Evolutionary conservation across 2,329 filamentous ascomycete genomes (phyloP).

Genomic region (Colletotrichum horii): DNA sequence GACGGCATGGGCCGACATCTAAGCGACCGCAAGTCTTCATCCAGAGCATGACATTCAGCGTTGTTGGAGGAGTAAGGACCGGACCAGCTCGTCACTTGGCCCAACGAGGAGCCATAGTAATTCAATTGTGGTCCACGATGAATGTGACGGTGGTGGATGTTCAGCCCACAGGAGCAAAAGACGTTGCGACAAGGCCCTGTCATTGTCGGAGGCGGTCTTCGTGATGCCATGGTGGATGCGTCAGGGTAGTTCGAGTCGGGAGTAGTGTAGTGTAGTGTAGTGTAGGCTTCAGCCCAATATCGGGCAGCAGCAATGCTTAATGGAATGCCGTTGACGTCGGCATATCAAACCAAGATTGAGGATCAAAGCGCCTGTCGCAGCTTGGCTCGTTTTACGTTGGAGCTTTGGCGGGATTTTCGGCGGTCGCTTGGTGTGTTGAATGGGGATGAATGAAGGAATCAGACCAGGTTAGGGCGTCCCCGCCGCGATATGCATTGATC

Average conservation of each 20-base stretch:
- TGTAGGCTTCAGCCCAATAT: not conserved
- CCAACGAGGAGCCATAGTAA: not conserved
- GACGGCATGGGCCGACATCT: not conserved
- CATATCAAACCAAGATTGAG: slow-evolving; percentile 1
- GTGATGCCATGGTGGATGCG: not conserved
- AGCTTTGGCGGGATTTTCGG: not conserved
- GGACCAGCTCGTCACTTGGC: not conserved
- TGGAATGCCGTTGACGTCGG: not conserved
- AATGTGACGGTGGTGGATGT: slow-evolving; percentile 9
- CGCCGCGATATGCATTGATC: slow-evolving; percentile 15
- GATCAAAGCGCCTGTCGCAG: not conserved
- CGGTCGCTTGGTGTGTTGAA: not conserved
- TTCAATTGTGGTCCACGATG: slow-evolving; percentile 1
- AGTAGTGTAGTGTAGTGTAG: not conserved
- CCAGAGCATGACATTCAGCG: not conserved
- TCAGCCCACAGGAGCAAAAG: not conserved
- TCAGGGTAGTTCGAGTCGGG: not conserved
- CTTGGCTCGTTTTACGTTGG: slow-evolving; percentile 1
- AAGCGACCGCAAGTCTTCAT: not conserved
- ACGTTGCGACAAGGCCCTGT: not conserved
- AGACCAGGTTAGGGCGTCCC: not conserved
- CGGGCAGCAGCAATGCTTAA: not conserved
- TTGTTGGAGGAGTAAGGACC: not conserved
- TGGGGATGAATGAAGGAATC: not conserved
- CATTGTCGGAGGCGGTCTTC: not conserved